Base-by-base conservation (phyloP, 2,329 filamentous ascomycete species). In the Rugonectria rugulosa region DNA sequence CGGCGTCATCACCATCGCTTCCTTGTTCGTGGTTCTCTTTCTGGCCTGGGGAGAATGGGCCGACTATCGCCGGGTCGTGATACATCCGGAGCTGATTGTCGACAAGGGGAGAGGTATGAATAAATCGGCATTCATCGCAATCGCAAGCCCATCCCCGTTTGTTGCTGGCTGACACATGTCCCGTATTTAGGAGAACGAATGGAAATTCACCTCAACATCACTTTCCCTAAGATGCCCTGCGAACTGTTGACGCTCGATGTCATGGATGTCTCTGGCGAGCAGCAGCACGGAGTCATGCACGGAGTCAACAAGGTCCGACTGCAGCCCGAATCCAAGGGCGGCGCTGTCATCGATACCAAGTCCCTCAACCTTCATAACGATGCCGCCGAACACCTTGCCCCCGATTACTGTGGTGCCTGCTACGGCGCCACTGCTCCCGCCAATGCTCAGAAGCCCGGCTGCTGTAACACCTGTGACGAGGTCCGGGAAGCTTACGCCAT, bases 121-220 rank as follows among this genome's bases (percentile, higher is more conserved):
- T n/a, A n/a, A n/a, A 44, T 20, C 23, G 19, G 31, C 23, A 50
- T 34, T 8, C 34, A 44, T 7, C 26, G 6, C 40, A 24, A 21
- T 31, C 6, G 26, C 20, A 20, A 15, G 9, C 11, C 15, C 24
- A 29, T 53, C 23, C 5, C 14, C 11, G 19, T 4, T 32, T 26
- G 10, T 12, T 31, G 23, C n/a, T 58, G 49, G 60, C 71, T 68
- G 68, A 70, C 60, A 40, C n/a, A 49, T 19, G 19, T 31, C 19
- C 43, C 27, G 7, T 36, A 40, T 44, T 52, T 65, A 92, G 90
- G 92, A 74, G 93, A 99, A 81, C 92, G 94, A 75, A 98, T 99
- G 94, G 95, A 98, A 74, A 99, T 99, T 63, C 92, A 97, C 74
- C 85, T 99, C 76, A 99, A 99, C 79, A 88, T 99, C 57, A 95